A percentile compares a stretch with the other conserved stretches of the same genome.
Conservation (phyloP, 169 alveolate species). For the Theileria luwenshuni region DNA sequence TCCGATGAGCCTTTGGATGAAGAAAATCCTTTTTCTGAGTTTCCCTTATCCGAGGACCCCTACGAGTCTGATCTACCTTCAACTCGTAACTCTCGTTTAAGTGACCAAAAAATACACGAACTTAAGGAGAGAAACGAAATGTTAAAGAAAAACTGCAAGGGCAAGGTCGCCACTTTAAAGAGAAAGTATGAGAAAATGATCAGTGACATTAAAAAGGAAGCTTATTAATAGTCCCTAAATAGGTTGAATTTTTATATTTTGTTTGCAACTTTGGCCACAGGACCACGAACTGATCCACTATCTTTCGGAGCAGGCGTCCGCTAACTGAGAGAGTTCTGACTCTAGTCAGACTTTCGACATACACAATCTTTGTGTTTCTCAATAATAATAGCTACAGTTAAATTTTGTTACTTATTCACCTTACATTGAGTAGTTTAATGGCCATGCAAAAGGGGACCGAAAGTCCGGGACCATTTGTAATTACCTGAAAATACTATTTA, state of each 20-base stretch:
- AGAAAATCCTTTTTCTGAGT: too few species aligned
- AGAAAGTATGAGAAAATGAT: not conserved
- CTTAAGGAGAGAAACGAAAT: conserved; percentile 1
- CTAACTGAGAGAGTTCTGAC: conserved; percentile 46
- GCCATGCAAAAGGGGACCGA: conserved; percentile 54
- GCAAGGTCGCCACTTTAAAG: not conserved
- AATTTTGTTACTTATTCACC: not conserved
- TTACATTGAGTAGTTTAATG: conserved; percentile 25
- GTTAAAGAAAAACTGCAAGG: not conserved
- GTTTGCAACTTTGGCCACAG: conserved; percentile 48
- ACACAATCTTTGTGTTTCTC: conserved; percentile 33
- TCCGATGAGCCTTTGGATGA: not conserved
- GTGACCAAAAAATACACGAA: not conserved
- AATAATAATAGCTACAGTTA: conserved; percentile 7
- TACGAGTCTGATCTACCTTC: too few species aligned
- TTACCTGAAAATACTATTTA: not conserved
- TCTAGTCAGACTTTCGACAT: conserved; percentile 49
- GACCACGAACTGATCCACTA: conserved; percentile 45
- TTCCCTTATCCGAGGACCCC: too few species aligned
- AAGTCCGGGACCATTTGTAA: conserved; percentile 64
- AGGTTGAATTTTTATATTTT: conserved; percentile 27
- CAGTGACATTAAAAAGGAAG: not conserved
- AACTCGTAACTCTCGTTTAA: too few species aligned
- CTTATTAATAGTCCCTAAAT: conserved; percentile 24
- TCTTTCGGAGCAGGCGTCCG: conserved; percentile 19